A percentile compares a stretch with the other conserved stretches of the same genome.
Evolutionary conservation across 305 asterid genomes (phyloP).

Genomic region (Rubia occidens): DNA sequence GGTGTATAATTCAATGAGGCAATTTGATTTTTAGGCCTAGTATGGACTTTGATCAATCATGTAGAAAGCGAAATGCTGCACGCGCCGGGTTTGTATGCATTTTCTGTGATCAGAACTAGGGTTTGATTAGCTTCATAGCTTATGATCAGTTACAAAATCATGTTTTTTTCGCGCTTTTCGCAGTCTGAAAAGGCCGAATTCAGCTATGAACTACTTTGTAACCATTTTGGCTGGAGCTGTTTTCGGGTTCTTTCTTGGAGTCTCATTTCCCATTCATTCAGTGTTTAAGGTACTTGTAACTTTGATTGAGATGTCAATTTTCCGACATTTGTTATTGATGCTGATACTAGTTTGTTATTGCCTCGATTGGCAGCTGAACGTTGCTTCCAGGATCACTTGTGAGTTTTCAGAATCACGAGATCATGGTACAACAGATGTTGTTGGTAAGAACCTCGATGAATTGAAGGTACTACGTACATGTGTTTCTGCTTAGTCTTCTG

Average conservation of each 20-base stretch:
- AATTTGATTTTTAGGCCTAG: slow-evolving; percentile 14
- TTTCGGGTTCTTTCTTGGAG: slow-evolving; percentile 65
- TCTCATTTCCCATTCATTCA: slow-evolving; percentile 41
- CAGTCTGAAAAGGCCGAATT: slow-evolving; percentile 48
- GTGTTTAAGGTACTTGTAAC: slow-evolving; percentile 26
- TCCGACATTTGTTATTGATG: background rate
- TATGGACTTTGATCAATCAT: slow-evolving; percentile 29
- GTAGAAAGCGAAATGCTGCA: slow-evolving; percentile 35
- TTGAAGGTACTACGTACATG: background rate
- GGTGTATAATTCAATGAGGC: slow-evolving; percentile 19
- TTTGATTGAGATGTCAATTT: background rate
- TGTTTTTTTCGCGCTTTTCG: slow-evolving; percentile 10
- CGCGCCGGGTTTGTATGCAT: slow-evolving; percentile 31
- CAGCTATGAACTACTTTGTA: slow-evolving; percentile 39
- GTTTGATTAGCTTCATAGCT: background rate
- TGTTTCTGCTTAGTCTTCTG: background rate
- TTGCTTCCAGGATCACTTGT: slow-evolving; percentile 36
- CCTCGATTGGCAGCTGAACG: slow-evolving; percentile 44
- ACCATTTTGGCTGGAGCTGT: slow-evolving; percentile 41
- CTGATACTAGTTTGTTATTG: background rate
- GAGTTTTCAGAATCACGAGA: slow-evolving; percentile 25
- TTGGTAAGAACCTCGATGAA: background rate
- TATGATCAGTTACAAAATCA: background rate
- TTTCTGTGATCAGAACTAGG: background rate
- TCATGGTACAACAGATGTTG: slow-evolving; percentile 19